Percentiles rank a stretch among this genome's conserved stretches.
Conservation (phyloP, 1,284 basidiomycete genomes). For the Coniferiporia sulphurascens region DNA sequence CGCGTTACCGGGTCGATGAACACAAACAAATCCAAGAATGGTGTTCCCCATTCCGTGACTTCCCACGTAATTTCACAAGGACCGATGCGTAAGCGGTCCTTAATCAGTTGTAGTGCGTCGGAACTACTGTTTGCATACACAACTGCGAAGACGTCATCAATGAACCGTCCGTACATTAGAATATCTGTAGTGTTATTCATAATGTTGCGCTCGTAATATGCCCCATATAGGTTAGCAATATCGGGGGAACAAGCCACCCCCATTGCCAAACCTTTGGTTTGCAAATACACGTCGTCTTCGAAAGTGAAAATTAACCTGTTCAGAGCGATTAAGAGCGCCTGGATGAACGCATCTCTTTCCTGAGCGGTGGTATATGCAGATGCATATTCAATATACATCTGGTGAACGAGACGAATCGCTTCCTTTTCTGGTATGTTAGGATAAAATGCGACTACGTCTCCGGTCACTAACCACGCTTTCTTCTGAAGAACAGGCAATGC, state of each 20-base stretch:
- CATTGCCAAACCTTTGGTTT: constrained; percentile 32
- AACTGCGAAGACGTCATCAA: constrained; percentile 33
- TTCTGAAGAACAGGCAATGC: constrained; percentile 15
- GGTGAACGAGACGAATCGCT: too few species aligned
- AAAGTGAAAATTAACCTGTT: constrained; percentile 23
- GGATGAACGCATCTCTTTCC: too few species aligned
- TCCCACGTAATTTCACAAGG: constrained; percentile 31
- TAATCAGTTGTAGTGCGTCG: constrained; percentile 21
- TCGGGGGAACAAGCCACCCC: constrained; percentile 31
- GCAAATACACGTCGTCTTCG: constrained; percentile 21
- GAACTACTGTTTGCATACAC: constrained; percentile 26
- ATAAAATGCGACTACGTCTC: constrained; percentile 32
- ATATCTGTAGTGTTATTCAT: constrained; percentile 21
- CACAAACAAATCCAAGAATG: constrained; percentile 32
- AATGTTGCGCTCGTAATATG: constrained; percentile 24
- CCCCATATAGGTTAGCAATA: constrained; percentile 32
- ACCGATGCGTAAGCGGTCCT: constrained; percentile 23
- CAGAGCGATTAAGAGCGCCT: too few species aligned
- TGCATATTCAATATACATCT: too few species aligned
- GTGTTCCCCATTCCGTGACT: constrained; percentile 19
- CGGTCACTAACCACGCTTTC: constrained; percentile 24
- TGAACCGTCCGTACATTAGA: constrained; percentile 34
- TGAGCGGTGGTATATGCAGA: too few species aligned
- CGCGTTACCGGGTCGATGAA: constrained; percentile 21
- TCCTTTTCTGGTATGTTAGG: constrained; percentile 25